These are phyloP conservation scores for Rusavskia elegans DNA, from an alignment of 495 filamentous ascomycete genomes.

Conservation along the genomic window DNA sequence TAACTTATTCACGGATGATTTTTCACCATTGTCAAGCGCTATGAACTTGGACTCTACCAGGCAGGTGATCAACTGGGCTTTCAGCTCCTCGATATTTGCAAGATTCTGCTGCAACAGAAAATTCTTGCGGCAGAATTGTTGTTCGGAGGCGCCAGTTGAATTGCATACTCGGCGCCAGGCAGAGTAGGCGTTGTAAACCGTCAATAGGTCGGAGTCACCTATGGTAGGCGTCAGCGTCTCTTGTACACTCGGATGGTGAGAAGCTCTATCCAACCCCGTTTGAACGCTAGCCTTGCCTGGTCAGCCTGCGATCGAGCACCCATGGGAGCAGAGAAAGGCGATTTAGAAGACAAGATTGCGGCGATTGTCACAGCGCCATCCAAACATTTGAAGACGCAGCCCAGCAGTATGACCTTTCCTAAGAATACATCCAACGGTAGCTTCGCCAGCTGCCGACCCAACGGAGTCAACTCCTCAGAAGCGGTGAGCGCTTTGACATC, in stretches of 20 bases:
- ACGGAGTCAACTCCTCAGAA: conserved; percentile 66
- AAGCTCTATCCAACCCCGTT: conserved; percentile 30
- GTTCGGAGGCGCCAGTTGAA: conserved; percentile 49
- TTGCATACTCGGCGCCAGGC: conserved; percentile 69
- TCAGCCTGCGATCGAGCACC: conserved; percentile 71
- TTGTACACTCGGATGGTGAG: background rate
- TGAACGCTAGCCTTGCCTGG: conserved; percentile 56
- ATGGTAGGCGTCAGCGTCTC: conserved; percentile 5
- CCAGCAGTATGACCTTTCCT: conserved; percentile 79
- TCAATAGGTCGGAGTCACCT: conserved; percentile 83
- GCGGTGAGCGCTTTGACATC: conserved; percentile 81
- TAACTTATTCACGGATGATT: conserved; percentile 43
- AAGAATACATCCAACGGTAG: conserved; percentile 87
- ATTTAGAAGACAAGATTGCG: conserved; percentile 85
- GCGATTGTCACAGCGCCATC: conserved; percentile 84
- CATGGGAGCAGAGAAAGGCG: conserved; percentile 75
- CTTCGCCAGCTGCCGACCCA: conserved; percentile 73
- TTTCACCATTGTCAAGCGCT: conserved; percentile 51
- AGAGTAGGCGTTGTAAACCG: conserved; percentile 82
- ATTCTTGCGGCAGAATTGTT: conserved; percentile 81
- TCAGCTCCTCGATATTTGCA: conserved; percentile 82
- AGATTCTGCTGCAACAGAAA: conserved; percentile 74
- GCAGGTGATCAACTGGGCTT: conserved; percentile 69
- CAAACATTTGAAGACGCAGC: conserved; percentile 71
- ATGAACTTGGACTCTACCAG: conserved; percentile 73